Evolutionary conservation across 352 stramenopile species (phyloP), one percentile per base, ranked within the genome.

Genomic region (Pythium pectinolyticum): DNA sequence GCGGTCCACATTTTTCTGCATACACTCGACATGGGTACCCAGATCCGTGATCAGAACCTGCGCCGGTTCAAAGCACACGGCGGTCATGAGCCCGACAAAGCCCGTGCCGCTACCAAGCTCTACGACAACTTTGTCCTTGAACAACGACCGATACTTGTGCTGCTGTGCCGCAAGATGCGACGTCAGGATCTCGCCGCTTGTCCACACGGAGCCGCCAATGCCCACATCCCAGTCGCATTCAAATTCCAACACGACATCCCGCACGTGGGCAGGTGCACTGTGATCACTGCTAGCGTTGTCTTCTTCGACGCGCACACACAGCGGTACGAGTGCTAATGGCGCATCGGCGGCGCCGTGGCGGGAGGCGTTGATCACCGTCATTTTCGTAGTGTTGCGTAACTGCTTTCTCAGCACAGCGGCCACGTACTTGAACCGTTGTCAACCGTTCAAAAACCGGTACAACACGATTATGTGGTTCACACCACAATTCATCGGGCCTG

Each of bases 121-220:
- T 53, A 94, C 66, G 11, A 92, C 73, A 40, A 73, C 64, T 41
- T 86, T 86, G 43, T 76, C 78, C 27, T 83, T 47, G 45, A 94
- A 89, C 27, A 88, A 60, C 28, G 68, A 54, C 5, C 72, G 63
- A 58, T 89, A 90, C 24, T 63, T 48, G 10, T 65, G 53, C 14
- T 77, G 75, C 47, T 92, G 75, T 20, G 74, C 50, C 66, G 84
- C 72, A 24, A 94, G 60, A 48, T 92, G 75, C 5, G 75, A 73
- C 17, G 75, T 77, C 20, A 94, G 72, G 25, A 94, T 73, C 71
- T 89, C 73, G 6, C 83, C 85, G 57, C 85, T 94, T 3, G 85
- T 94, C 85, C 85, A 94, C 28, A 94, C 70, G 12, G 82, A 92
- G 49, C 85, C 85, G 58, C 85, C 85, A 63, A 94, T 94, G 53